These are phyloP conservation scores for Didymosphaeria variabile DNA, from an alignment of 2,329 filamentous ascomycete species.

Conservation along the genomic window DNA sequence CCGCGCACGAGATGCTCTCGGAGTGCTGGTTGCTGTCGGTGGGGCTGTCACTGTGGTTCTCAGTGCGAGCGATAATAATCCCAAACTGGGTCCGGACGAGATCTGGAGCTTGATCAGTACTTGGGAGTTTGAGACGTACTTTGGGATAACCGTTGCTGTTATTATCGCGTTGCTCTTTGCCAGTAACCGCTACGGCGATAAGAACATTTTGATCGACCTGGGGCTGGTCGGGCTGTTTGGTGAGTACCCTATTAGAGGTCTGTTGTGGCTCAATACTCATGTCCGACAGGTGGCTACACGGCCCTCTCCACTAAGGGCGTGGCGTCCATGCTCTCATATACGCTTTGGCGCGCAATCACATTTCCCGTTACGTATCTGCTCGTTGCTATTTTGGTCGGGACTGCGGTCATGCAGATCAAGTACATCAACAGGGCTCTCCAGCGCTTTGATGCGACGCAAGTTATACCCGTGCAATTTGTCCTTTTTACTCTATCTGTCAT, in stretches of 20 bases:
- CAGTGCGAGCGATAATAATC: constrained; percentile 88
- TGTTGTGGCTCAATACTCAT: constrained; percentile 27
- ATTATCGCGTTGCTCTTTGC: constrained; percentile 82
- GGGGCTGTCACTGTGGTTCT: constrained; percentile 93
- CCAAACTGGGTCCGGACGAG: constrained; percentile 87
- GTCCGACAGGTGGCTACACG: constrained; percentile 80
- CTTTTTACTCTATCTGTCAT: constrained; percentile 96
- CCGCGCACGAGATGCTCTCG: constrained; percentile 82
- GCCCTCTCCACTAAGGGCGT: constrained; percentile 95
- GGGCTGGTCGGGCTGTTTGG: constrained; percentile 94
- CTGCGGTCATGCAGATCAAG: constrained; percentile 95
- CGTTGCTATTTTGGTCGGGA: constrained; percentile 78
- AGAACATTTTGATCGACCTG: constrained; percentile 88
- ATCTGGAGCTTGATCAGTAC: constrained; percentile 89
- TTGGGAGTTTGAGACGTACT: constrained; percentile 89
- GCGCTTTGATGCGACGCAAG: constrained; percentile 94
- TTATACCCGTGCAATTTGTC: constrained; percentile 97
- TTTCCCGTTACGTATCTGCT: constrained; percentile 92
- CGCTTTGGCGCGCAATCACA: constrained; percentile 85
- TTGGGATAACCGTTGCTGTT: constrained; percentile 76
- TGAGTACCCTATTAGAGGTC: constrained; percentile 50
- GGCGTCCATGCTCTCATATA: constrained; percentile 91
- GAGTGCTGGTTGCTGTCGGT: constrained; percentile 84
- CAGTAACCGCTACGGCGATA: constrained; percentile 83
- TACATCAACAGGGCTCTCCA: constrained; percentile 93